Conservation (phyloP, 2,329 filamentous ascomycete species). For the Claviceps maximensis region DNA sequence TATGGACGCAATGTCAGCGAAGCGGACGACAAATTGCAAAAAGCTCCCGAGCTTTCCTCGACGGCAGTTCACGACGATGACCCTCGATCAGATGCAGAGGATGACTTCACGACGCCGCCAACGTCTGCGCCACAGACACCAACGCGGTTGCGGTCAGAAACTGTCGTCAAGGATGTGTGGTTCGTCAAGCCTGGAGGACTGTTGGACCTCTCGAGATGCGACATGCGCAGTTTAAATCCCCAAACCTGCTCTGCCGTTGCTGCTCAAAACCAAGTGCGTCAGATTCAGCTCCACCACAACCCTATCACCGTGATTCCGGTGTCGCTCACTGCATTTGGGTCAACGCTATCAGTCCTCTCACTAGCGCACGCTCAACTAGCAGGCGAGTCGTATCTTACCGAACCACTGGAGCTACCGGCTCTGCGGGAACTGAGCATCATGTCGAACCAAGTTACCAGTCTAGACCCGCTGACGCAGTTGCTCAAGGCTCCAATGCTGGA, state of each 20-base stretch:
- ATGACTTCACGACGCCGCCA: constrained; percentile 43
- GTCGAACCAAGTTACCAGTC: constrained; percentile 57
- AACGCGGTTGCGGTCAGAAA: constrained; percentile 33
- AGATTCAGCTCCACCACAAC: constrained; percentile 66
- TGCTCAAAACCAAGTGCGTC: constrained; percentile 34
- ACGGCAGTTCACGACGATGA: constrained; percentile 26
- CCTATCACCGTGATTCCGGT: constrained; percentile 56
- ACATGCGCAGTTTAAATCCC: constrained; percentile 46
- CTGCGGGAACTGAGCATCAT: constrained; percentile 67
- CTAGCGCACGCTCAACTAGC: constrained; percentile 62
- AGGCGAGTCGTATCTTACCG: constrained; percentile 50
- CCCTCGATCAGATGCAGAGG: constrained; percentile 35
- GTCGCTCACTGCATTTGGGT: constrained; percentile 57
- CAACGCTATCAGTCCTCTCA: constrained; percentile 57
- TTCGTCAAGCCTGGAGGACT: constrained; percentile 45
- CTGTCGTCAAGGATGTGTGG: constrained; percentile 35
- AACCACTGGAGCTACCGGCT: constrained; percentile 54
- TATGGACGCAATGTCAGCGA: constrained; percentile 19
- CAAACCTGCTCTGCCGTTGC: constrained; percentile 43
- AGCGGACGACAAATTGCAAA: constrained; percentile 11
- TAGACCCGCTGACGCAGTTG: constrained; percentile 50
- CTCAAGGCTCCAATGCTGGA: constrained; percentile 64
- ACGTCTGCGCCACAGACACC: constrained; percentile 40
- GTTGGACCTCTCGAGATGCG: constrained; percentile 56
- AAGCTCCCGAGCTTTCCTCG: not conserved